Conservation (phyloP, 805 yeast genomes). For the Pichia rugopelliculosa region DNA sequence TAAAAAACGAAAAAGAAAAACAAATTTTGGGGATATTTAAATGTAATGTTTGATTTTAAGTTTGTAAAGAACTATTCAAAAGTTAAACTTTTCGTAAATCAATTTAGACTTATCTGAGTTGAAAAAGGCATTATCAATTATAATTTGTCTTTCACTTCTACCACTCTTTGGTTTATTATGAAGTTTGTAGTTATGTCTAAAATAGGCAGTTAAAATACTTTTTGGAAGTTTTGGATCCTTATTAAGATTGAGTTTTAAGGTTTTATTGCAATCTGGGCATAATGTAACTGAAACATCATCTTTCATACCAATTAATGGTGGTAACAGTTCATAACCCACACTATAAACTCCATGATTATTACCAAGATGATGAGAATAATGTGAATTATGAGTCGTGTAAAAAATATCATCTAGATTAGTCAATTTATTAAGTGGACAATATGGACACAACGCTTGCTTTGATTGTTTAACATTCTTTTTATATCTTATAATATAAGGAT, state of each 20-base stretch:
- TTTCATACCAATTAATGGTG: constrained; percentile 15
- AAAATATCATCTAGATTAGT: constrained; percentile 10
- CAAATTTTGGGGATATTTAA: too few relatives aligned
- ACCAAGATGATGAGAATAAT: constrained; percentile 29
- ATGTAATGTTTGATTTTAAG: too few relatives aligned
- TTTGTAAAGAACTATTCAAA: too few relatives aligned
- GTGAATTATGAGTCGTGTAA: constrained; percentile 23
- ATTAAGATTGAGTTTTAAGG: neutral
- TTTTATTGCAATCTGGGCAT: constrained; percentile 3
- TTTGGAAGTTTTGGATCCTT: neutral
- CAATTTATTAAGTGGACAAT: constrained; percentile 17
- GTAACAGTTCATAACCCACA: constrained; percentile 24
- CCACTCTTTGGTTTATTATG: neutral
- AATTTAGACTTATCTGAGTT: neutral
- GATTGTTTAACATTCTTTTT: neutral
- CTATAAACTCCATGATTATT: constrained; percentile 30
- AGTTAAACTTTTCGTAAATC: neutral
- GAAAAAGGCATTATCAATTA: neutral
- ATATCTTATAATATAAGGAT: constrained; percentile 17
- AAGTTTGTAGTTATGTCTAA: constrained; percentile 1
- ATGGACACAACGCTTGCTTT: constrained; percentile 28
- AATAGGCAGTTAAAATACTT: constrained; percentile 1
- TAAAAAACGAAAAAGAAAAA: too few relatives aligned
- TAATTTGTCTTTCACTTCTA: neutral
- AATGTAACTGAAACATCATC: neutral